Conservation (phyloP, 257 asterid species). For the Rauvolfia tetraphylla region DNA sequence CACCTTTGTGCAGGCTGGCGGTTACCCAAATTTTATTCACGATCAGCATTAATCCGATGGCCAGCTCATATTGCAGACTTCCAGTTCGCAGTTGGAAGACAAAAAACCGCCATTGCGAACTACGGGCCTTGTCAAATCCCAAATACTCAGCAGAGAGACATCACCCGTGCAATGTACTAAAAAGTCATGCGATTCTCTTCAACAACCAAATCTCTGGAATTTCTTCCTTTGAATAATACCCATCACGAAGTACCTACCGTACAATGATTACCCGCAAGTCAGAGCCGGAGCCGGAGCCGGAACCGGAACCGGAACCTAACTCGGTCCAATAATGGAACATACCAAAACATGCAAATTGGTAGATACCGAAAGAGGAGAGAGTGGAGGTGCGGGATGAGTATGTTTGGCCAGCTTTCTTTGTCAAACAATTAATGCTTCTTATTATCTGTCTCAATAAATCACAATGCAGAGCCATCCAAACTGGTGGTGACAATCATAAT, state of each 20-base stretch:
- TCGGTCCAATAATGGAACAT: background rate
- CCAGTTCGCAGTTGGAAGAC: background rate
- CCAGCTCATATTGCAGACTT: background rate
- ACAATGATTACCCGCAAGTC: background rate
- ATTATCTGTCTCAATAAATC: background rate
- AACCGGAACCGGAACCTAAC: background rate
- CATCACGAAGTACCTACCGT: background rate
- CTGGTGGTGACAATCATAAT: background rate
- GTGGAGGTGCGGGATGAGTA: background rate
- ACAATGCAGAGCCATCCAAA: background rate
- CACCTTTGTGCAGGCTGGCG: too few species aligned
- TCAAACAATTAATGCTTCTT: background rate
- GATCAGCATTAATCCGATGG: background rate
- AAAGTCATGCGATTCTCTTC: background rate
- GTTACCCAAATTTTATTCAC: too few species aligned
- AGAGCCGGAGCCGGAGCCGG: too few species aligned
- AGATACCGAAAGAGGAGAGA: background rate
- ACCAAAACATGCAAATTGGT: background rate
- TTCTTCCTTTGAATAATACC: background rate
- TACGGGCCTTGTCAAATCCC: background rate
- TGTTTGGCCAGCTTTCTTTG: conserved; percentile 8
- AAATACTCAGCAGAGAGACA: background rate
- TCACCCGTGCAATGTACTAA: background rate
- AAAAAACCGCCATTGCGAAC: too few species aligned
- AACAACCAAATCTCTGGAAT: background rate